Conservation (phyloP, 2,329 filamentous ascomycete species). For the Colletotrichum lini region DNA sequence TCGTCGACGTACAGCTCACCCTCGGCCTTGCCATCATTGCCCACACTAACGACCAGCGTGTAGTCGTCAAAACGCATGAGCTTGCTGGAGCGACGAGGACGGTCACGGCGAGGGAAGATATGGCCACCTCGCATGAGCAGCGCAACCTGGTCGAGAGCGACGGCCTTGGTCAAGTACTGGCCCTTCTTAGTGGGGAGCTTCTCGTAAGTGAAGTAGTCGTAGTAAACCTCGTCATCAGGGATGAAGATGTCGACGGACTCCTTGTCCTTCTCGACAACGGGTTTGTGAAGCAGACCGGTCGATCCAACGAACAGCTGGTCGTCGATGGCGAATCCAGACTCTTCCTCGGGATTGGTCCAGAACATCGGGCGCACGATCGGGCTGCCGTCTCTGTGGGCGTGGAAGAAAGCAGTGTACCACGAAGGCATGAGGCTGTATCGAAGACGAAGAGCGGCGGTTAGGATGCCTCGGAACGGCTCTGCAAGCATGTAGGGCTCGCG, state of each 20-base stretch:
- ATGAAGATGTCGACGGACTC: conserved; percentile 85
- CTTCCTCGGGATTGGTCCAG: conserved; percentile 90
- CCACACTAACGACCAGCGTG: conserved; percentile 86
- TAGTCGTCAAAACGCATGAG: conserved; percentile 97
- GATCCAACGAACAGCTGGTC: conserved; percentile 93
- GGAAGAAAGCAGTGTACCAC: conserved; percentile 98
- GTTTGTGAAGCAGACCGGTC: conserved; percentile 93
- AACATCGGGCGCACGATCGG: conserved; percentile 94
- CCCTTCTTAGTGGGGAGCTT: conserved; percentile 79
- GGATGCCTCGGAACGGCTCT: conserved; percentile 87
- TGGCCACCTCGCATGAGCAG: conserved; percentile 94
- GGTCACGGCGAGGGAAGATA: conserved; percentile 90
- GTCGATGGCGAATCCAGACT: conserved; percentile 89
- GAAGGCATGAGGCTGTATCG: conserved; percentile 91
- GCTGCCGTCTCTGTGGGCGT: conserved; percentile 84
- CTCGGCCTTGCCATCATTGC: conserved; percentile 72
- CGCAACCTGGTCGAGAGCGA: conserved; percentile 89
- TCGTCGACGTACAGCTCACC: conserved; percentile 94
- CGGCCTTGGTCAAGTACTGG: conserved; percentile 77
- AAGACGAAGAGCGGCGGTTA: conserved; percentile 88
- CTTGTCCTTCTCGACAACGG: conserved; percentile 84
- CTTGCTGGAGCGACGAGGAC: conserved; percentile 85
- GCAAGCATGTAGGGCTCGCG: conserved; percentile 92
- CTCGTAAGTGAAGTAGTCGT: conserved; percentile 93
- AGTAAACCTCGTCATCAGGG: conserved; percentile 90